Percentiles rank a stretch among this genome's conserved stretches.
Evolutionary conservation across 1,139 yeast genomes (phyloP).

Genomic region (Geotrichum cucujoidarum): DNA sequence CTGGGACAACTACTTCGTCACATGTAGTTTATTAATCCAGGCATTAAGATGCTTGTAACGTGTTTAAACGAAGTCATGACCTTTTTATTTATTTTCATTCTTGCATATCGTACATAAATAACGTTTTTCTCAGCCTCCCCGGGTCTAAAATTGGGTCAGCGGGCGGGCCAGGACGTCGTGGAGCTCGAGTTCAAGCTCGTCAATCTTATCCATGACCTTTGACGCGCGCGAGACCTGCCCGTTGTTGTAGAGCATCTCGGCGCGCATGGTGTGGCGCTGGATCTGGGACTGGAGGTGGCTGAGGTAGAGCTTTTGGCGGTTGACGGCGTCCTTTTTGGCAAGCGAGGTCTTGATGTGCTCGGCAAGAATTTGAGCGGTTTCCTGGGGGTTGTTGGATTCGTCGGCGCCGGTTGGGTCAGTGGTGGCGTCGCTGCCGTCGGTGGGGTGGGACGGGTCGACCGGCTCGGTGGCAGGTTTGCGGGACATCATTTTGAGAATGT

Average conservation of each 20-base stretch:
- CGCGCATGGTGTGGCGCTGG: conserved; percentile 19
- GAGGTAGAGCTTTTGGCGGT: conserved; percentile 16
- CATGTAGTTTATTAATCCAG: too few species aligned
- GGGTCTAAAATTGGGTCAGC: conserved; percentile 9
- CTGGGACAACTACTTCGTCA: too few species aligned
- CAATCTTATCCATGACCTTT: conserved; percentile 20
- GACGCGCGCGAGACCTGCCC: conserved; percentile 20
- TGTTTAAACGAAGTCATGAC: too few species aligned
- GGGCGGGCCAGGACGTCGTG: conserved; percentile 18
- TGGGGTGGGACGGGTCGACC: not conserved
- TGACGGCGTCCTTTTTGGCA: conserved; percentile 19
- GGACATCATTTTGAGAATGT: conserved; percentile 20
- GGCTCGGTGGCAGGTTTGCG: conserved; percentile 6
- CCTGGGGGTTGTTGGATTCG: conserved; percentile 13
- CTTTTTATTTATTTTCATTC: not conserved
- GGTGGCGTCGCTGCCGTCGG: not conserved
- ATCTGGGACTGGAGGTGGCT: conserved; percentile 19
- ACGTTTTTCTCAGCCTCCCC: not conserved
- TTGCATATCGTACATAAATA: not conserved
- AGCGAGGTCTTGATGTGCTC: conserved; percentile 20
- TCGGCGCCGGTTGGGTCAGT: not conserved
- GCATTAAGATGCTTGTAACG: too few species aligned
- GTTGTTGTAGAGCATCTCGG: conserved; percentile 18
- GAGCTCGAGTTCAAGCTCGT: conserved; percentile 18
- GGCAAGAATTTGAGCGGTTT: conserved; percentile 19